phyloP scores from a whole-genome alignment of 495 filamentous ascomycete species.

The Trichoderma gamsii region DNA sequence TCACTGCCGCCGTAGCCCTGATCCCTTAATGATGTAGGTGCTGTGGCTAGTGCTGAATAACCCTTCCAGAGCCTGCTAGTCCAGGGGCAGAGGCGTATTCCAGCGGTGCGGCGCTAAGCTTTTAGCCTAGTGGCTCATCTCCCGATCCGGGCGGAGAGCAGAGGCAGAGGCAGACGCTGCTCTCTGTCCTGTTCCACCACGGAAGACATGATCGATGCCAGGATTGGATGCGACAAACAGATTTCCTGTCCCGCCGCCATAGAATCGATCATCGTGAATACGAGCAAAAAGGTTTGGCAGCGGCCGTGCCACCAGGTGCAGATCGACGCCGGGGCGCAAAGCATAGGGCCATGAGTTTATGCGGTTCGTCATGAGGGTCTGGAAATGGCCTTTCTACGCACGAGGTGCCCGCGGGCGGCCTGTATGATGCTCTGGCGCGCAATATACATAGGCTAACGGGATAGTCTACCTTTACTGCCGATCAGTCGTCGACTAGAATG shows the following conservation, averaged over 20 bases:
- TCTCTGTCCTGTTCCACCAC: neutral
- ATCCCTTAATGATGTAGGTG: too few species aligned
- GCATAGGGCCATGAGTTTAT: neutral
- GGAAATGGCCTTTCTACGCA: too few species aligned
- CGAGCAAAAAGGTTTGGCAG: neutral
- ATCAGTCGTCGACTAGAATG: neutral
- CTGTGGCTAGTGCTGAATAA: too few species aligned
- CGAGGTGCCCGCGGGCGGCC: neutral
- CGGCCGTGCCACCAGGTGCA: neutral
- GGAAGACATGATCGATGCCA: neutral
- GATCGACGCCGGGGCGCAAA: neutral
- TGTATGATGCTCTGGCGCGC: neutral
- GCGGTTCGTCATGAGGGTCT: too few species aligned
- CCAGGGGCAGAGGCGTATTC: neutral
- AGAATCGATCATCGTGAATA: neutral
- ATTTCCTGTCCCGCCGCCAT: neutral
- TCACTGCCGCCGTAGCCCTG: neutral
- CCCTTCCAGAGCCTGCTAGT: neutral
- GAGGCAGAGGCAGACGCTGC: neutral
- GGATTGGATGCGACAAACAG: neutral
- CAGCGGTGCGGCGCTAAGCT: conserved; percentile 5
- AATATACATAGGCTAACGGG: too few species aligned
- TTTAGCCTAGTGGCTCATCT: conserved; percentile 8
- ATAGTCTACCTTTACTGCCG: neutral
- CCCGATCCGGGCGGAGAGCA: neutral